phyloP scores from a whole-genome alignment of 1,284 basidiomycete species.

The Schizophyllum commune region DNA sequence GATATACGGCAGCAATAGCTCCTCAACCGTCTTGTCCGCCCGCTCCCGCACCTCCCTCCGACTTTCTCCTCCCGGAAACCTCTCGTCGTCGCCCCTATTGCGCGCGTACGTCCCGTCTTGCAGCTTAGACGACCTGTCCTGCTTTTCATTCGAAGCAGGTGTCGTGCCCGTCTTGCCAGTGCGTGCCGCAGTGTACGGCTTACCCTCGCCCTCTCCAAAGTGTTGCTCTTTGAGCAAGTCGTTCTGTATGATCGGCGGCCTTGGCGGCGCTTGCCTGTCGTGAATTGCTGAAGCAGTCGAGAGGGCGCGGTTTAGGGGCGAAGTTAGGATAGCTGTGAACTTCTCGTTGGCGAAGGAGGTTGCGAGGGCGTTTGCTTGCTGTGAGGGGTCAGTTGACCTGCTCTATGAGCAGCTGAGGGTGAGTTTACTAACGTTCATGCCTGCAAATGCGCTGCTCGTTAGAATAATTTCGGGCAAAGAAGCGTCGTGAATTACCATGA shows the following conservation, averaged over 20 bases:
- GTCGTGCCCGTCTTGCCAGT: too few species aligned
- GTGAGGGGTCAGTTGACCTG: not conserved
- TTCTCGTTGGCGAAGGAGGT: conserved; percentile 44
- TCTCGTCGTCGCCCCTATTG: conserved; percentile 38
- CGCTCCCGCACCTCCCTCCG: conserved; percentile 58
- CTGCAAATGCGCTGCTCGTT: too few species aligned
- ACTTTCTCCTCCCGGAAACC: conserved; percentile 70
- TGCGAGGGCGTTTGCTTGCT: conserved; percentile 74
- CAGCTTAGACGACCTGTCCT: conserved; percentile 8
- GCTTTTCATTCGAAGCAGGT: too few species aligned
- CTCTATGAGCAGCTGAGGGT: not conserved
- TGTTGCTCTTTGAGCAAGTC: conserved; percentile 51
- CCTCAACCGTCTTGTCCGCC: conserved; percentile 49
- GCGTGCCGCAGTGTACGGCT: conserved; percentile 22
- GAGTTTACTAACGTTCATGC: conserved; percentile 19
- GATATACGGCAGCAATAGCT: conserved; percentile 58
- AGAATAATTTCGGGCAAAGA: too few species aligned
- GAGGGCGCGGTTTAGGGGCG: conserved; percentile 66
- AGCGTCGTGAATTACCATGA: too few species aligned
- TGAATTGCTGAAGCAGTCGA: conserved; percentile 57
- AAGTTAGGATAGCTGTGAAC: conserved; percentile 66
- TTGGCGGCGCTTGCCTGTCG: conserved; percentile 39
- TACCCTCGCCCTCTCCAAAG: conserved; percentile 66
- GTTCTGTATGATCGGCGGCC: conserved; percentile 39
- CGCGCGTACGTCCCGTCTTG: conserved; percentile 43